A percentile compares a stretch with the other conserved stretches of the same genome.
phyloP scores from a whole-genome alignment of 345 rosid genomes.

The Nasturtium officinale region DNA sequence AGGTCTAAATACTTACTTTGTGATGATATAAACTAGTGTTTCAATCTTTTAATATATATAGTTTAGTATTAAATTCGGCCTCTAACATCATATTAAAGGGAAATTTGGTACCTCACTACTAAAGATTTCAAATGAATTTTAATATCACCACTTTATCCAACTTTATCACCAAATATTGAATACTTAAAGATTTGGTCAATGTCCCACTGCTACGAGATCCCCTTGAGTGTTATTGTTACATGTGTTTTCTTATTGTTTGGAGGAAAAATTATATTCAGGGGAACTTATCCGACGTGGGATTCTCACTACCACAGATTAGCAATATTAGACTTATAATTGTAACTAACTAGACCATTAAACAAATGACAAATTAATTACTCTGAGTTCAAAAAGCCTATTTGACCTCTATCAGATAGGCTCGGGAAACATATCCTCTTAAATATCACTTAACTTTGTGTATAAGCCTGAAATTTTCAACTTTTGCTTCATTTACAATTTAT shows the following conservation, averaged over 20 bases:
- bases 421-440: conserved; percentile 9
- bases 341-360: conserved; percentile 14
- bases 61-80: too few species aligned
- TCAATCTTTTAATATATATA: too few species aligned
- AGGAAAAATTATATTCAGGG: conserved; percentile 21
- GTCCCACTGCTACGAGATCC: conserved; percentile 1
- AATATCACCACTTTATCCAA: too few species aligned
- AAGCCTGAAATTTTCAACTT: too few species aligned
- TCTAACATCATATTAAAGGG: too few species aligned
- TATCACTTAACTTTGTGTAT: conserved; percentile 12
- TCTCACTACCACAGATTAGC: not conserved
- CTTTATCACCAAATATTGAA: too few species aligned
- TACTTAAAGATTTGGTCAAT: not conserved
- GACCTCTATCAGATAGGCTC: conserved; percentile 9
- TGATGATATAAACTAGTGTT: too few species aligned
- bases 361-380: not conserved
- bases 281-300: conserved; percentile 17
- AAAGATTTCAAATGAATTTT: too few species aligned
- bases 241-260: conserved; percentile 15
- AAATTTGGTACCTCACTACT: too few species aligned
- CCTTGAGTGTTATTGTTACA: not conserved
- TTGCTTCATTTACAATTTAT: too few species aligned
- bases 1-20: too few species aligned
- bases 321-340: not conserved
- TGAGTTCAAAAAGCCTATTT: not conserved